Conservation (phyloP, 2,329 filamentous ascomycete species). For the Polytolypa hystricis region DNA sequence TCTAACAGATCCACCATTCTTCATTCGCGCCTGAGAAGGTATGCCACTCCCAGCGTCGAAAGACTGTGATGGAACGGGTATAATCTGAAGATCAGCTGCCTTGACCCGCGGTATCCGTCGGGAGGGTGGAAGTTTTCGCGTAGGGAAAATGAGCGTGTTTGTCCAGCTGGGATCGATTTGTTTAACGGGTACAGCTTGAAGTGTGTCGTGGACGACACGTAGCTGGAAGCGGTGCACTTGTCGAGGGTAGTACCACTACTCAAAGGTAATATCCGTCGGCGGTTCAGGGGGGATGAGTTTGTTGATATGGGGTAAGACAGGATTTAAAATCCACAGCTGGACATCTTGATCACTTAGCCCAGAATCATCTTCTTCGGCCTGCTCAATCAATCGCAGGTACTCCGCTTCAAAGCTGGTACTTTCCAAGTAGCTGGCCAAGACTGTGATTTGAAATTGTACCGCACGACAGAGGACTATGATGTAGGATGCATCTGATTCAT, state of each 20-base stretch:
- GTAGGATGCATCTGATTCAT: too few species aligned
- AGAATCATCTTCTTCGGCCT: slow-evolving; percentile 2
- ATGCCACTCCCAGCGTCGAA: not conserved
- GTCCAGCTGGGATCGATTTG: not conserved
- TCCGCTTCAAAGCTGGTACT: not conserved
- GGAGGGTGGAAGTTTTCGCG: not conserved
- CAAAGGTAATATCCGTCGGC: not conserved
- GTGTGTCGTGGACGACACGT: not conserved
- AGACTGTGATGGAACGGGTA: too few species aligned
- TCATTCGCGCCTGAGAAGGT: not conserved
- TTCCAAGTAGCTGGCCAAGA: not conserved
- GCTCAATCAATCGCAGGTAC: too few species aligned
- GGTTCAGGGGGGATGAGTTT: not conserved
- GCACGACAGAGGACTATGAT: too few species aligned
- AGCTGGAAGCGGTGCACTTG: not conserved
- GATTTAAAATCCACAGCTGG: not conserved
- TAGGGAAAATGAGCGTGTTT: not conserved
- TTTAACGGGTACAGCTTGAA: not conserved
- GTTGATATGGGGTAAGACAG: not conserved
- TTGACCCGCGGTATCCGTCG: not conserved
- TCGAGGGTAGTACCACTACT: not conserved
- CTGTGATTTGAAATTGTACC: not conserved
- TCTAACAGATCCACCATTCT: not conserved
- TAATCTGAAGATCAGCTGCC: not conserved
- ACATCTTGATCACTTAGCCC: not conserved